Evolutionary conservation across 2,329 filamentous ascomycete species (phyloP), one percentile per base, ranked within the genome.

Genomic region (Furcasterigmium furcatum): DNA sequence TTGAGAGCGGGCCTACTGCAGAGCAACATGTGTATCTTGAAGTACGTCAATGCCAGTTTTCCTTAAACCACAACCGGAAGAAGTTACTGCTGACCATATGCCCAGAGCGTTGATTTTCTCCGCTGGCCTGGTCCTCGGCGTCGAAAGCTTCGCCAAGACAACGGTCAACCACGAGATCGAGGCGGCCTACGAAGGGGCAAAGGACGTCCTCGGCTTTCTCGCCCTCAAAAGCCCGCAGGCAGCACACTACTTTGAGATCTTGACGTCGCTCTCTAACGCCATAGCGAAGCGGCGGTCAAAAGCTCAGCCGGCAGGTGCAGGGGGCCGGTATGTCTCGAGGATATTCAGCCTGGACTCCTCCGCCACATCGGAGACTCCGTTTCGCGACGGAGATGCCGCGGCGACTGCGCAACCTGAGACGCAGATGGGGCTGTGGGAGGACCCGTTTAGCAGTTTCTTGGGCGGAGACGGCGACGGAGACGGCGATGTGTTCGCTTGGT

Each of bases 21-120:
- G 9, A 69, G 67, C 9, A 81, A 81, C 46, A 79, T 82, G 78
- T 77, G 74, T 32, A 72, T 82, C 5, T 61, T 82, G 46, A 82
- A 82, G 77, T 79, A 60, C 59, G 72, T 52, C 2, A 9, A 4
- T 13, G 5, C 22, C 30, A 4, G 22, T 13, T 39, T 4, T 27
- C 12, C 29, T 25, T 19, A 30, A 40, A 8, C 41, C 10, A 34
- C 20, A 27, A 47, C 35, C 10, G n/a, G 13, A 13, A 29, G n/a
- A n/a, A n/a, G n/a, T n/a, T n/a, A n/a, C n/a, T 29, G 25, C 30
- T 19, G 3, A 34, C 9, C 9, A 9, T n/a, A 5, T 14, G n/a
- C 13, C 41, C 25, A 78, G 73, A 47, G 75, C 73, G n/a, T 71
- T 75, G 46, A 63, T 80, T 1, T 82, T 83, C 47, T 74, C 77